These are phyloP conservation scores for Xerocomus brunneocitrinus DNA, from an alignment of 768 basidiomycete species.

Conservation along the genomic window DNA sequence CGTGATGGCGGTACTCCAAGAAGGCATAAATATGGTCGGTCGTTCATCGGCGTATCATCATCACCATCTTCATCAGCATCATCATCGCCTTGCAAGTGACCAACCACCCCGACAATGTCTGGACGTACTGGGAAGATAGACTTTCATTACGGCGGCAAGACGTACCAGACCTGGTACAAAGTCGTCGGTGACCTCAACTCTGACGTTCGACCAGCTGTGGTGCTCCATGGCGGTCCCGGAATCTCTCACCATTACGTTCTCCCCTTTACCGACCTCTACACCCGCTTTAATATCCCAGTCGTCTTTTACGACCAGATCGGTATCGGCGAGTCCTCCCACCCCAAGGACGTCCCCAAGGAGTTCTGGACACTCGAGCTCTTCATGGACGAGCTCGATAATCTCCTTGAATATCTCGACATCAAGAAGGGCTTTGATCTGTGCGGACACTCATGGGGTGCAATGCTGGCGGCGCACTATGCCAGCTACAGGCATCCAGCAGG, in stretches of 20 bases:
- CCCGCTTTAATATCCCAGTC: constrained; percentile 33
- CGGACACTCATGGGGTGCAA: constrained; percentile 60
- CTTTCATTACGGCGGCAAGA: constrained; percentile 16
- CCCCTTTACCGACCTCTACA: constrained; percentile 34
- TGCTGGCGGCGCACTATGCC: constrained; percentile 42
- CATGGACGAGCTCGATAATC: constrained; percentile 49
- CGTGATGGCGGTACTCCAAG: no score
- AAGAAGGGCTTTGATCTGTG: constrained; percentile 38
- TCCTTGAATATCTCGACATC: constrained; percentile 41
- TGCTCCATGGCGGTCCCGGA: constrained; percentile 45
- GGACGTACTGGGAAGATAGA: constrained; percentile 21
- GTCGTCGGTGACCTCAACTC: constrained; percentile 38
- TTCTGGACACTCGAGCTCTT: constrained; percentile 50
- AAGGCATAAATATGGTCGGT: no score
- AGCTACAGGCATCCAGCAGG: constrained; percentile 36
- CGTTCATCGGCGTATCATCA: no score
- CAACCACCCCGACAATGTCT: constrained; percentile 6
- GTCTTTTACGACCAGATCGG: constrained; percentile 53
- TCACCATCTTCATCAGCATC: neutral
- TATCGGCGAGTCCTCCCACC: constrained; percentile 41
- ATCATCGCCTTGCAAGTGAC: neutral
- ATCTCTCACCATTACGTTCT: constrained; percentile 38
- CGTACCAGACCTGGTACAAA: constrained; percentile 43
- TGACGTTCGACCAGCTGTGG: constrained; percentile 33
- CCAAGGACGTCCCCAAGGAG: constrained; percentile 16